Conservation (phyloP, 768 basidiomycete genomes). For the Rubroboletus pulcherrimus region DNA sequence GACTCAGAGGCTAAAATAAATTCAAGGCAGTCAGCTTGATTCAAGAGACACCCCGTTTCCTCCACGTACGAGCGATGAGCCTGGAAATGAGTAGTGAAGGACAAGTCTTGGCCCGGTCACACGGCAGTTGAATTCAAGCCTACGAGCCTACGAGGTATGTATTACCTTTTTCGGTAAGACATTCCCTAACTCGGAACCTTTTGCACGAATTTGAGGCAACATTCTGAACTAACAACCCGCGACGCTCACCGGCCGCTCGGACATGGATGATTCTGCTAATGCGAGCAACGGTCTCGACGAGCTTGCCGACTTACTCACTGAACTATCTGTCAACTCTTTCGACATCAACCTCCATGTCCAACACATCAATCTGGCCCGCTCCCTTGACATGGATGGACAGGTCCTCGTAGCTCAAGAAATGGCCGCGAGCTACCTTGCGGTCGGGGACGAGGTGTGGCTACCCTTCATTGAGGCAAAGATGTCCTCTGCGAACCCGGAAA, state of each 20-base stretch:
- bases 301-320: slow-evolving; percentile 54
- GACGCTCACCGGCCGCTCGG: not conserved
- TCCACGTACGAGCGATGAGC: too few species aligned
- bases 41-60: not conserved
- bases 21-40: too few species aligned
- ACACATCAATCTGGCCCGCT: slow-evolving; percentile 60
- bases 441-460: slow-evolving; percentile 71
- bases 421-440: slow-evolving; percentile 58
- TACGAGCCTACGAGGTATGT: too few species aligned
- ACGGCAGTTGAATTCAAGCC: too few species aligned
- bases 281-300: slow-evolving; percentile 53
- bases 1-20: too few species aligned
- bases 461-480: slow-evolving; percentile 58
- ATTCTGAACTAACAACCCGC: not conserved
- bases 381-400: slow-evolving; percentile 57
- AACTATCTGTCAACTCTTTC: slow-evolving; percentile 56
- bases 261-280: slow-evolving; percentile 48
- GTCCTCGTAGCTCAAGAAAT: slow-evolving; percentile 61
- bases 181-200: not conserved
- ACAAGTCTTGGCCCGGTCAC: too few species aligned
- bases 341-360: slow-evolving; percentile 61
- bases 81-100: too few species aligned
- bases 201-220: not conserved
- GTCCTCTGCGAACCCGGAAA: slow-evolving; percentile 47
- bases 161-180: slow-evolving; percentile 8